Evolutionary conservation across 2,329 filamentous ascomycete species (phyloP).

Genomic region (Truncatella angustata): DNA sequence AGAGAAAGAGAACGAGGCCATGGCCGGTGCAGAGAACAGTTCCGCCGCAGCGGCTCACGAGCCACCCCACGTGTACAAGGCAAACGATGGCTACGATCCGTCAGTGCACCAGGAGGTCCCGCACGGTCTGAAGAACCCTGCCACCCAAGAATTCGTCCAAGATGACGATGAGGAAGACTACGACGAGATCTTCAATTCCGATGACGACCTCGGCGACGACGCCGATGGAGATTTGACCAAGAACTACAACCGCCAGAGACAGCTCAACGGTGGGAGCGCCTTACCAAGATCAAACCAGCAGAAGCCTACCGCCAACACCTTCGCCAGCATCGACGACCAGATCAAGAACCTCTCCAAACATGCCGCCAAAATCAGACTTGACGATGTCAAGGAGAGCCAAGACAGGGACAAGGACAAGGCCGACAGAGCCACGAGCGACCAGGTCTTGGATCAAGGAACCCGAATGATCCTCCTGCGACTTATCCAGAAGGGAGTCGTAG

Average conservation of each 20-base stretch:
- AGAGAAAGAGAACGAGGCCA: no score
- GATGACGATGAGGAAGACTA: conserved; percentile 35
- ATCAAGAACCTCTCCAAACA: conserved; percentile 81
- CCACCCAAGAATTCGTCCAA: conserved; percentile 24
- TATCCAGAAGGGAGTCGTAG: conserved; percentile 87
- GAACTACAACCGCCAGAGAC: conserved; percentile 81
- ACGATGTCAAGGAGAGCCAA: conserved; percentile 56
- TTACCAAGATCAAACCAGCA: conserved; percentile 74
- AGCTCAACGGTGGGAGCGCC: conserved; percentile 50
- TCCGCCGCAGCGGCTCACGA: conserved; percentile 40
- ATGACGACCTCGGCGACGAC: conserved; percentile 42
- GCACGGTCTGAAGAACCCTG: neutral
- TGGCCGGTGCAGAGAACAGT: neutral
- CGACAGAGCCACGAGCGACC: conserved; percentile 89
- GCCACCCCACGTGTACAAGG: conserved; percentile 42
- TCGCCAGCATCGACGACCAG: conserved; percentile 80
- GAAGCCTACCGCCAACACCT: conserved; percentile 76
- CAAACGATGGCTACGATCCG: conserved; percentile 42
- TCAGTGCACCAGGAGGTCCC: conserved; percentile 30
- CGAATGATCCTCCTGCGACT: conserved; percentile 95
- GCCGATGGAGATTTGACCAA: conserved; percentile 72
- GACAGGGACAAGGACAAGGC: conserved; percentile 77
- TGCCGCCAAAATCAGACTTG: conserved; percentile 80
- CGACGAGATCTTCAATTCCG: conserved; percentile 38
- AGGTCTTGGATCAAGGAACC: conserved; percentile 90